These are phyloP conservation scores for Phytophthora crassamura DNA, from an alignment of 352 stramenopile genomes.

Conservation along the genomic window DNA sequence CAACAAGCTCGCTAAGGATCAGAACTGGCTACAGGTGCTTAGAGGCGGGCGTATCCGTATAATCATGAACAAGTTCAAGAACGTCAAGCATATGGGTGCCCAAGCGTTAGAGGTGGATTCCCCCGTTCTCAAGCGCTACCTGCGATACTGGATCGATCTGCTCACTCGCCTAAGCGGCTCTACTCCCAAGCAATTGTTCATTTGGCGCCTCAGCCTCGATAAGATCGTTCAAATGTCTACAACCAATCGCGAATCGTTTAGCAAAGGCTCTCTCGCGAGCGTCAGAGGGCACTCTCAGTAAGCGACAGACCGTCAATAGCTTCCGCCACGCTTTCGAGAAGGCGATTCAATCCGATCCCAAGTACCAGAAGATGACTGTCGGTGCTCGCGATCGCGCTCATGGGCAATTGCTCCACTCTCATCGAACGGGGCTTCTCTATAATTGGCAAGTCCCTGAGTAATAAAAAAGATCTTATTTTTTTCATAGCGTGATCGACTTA, in stretches of 20 bases:
- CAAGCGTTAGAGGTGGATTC: neutral
- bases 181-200: too few relatives aligned
- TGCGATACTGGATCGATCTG: slow-evolving; percentile 2
- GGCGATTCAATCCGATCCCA: neutral
- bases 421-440: too few relatives aligned
- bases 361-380: neutral
- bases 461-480: too few relatives aligned
- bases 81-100: neutral
- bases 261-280: too few relatives aligned
- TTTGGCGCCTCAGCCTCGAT: too few relatives aligned
- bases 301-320: neutral
- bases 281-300: neutral
- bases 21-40: slow-evolving; percentile 6
- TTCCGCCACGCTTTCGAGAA: neutral
- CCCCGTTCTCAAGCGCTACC: neutral
- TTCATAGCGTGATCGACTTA: too few relatives aligned
- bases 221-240: neutral
- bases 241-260: neutral
- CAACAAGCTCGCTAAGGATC: neutral
- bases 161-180: too few relatives aligned
- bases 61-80: slow-evolving; percentile 2
- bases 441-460: too few relatives aligned
- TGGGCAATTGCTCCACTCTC: too few relatives aligned
- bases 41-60: neutral
- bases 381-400: too few relatives aligned